Evolutionary conservation across 1,139 yeast genomes (phyloP).

Genomic region (Suhomyces kunorum): DNA sequence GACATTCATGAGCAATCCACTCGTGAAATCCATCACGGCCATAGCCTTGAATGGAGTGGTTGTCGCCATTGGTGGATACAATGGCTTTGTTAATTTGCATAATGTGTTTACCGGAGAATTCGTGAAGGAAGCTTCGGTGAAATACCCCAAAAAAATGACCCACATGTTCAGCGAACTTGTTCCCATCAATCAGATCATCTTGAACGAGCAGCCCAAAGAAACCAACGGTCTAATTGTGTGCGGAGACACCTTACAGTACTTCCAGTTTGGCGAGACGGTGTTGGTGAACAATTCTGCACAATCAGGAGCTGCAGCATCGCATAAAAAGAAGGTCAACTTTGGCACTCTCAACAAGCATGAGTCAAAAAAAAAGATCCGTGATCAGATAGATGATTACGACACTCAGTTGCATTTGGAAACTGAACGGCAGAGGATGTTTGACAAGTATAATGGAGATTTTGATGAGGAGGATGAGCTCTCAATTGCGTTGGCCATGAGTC

Average conservation of each 20-base stretch:
- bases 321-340: conserved; percentile 23
- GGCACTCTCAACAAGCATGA: conserved; percentile 22
- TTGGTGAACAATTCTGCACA: conserved; percentile 12
- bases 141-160: conserved; percentile 44
- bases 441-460: conserved; percentile 48
- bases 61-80: conserved; percentile 60
- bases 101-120: conserved; percentile 63
- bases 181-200: conserved; percentile 45
- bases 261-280: conserved; percentile 53
- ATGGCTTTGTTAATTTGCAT: conserved; percentile 62
- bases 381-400: conserved; percentile 43
- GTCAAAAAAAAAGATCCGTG: conserved; percentile 29
- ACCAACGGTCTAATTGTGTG: conserved; percentile 57
- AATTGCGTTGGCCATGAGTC: conserved; percentile 56
- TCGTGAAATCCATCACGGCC: conserved; percentile 23
- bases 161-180: conserved; percentile 24
- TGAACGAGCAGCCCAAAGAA: conserved; percentile 44
- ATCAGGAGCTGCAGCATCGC: conserved; percentile 4
- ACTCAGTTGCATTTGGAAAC: conserved; percentile 17
- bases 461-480: conserved; percentile 47
- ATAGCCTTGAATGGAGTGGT: conserved; percentile 46
- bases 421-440: conserved; percentile 30
- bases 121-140: conserved; percentile 48
- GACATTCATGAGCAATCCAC: conserved; percentile 5
- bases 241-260: conserved; percentile 61